A percentile compares a stretch with the other conserved stretches of the same genome.
Evolutionary conservation across 1,139 yeast species (phyloP).

Genomic region (Torulaspora pretoriensis): DNA sequence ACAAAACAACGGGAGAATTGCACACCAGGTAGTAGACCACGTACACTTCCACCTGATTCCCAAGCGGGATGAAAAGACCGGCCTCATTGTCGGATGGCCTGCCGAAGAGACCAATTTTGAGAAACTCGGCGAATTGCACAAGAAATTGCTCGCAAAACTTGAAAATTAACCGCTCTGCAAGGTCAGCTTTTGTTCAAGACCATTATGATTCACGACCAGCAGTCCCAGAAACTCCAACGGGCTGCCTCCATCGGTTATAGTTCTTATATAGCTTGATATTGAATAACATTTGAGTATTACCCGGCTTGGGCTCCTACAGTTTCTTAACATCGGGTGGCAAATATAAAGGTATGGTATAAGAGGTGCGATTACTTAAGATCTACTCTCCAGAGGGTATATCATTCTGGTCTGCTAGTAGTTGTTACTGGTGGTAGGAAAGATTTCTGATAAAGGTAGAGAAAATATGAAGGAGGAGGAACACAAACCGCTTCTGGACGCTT

Average conservation of each 20-base stretch:
- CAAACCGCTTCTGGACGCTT: slow-evolving; percentile 48
- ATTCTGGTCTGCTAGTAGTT: not conserved
- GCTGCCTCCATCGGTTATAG: not conserved
- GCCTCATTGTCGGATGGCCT: slow-evolving; percentile 90
- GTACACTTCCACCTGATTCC: slow-evolving; percentile 97
- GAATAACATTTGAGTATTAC: not conserved
- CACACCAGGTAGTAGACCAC: slow-evolving; percentile 92
- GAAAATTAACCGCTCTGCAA: slow-evolving; percentile 25
- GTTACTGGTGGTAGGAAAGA: slow-evolving; percentile 1
- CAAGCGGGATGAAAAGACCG: slow-evolving; percentile 63
- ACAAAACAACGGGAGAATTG: slow-evolving; percentile 89
- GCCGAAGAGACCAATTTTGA: slow-evolving; percentile 68
- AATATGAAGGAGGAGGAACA: slow-evolving; percentile 35
- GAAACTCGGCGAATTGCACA: slow-evolving; percentile 63
- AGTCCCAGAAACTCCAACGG: not conserved
- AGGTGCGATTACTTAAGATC: not conserved
- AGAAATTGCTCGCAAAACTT: slow-evolving; percentile 53
- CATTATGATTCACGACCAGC: not conserved
- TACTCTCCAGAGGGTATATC: not conserved
- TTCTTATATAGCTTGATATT: not conserved
- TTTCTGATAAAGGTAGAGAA: slow-evolving; percentile 3
- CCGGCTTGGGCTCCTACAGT: not conserved
- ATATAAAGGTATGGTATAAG: not conserved
- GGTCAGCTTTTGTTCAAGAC: not conserved
- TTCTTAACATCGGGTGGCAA: not conserved